A percentile compares a stretch with the other conserved stretches of the same genome.
phyloP scores from a whole-genome alignment of 2,329 filamentous ascomycete species.

The Acrodontium crateriforme region DNA sequence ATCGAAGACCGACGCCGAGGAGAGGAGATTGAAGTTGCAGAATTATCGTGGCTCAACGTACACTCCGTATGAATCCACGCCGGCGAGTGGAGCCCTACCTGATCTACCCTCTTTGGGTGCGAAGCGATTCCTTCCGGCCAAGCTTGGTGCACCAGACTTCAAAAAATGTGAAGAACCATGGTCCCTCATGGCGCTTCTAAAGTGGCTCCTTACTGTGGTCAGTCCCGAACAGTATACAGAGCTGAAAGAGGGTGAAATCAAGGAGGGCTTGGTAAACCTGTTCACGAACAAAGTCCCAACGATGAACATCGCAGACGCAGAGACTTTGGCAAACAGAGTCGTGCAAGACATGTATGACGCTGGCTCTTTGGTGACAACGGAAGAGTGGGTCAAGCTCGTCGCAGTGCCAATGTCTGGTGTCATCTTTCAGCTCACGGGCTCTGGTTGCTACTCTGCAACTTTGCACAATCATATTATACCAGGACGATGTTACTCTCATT shows the following conservation, averaged over 20 bases:
- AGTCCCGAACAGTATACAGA: conserved; percentile 67
- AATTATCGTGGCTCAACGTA: conserved; percentile 24
- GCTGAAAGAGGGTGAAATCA: conserved; percentile 68
- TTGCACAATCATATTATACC: conserved; percentile 55
- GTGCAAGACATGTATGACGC: conserved; percentile 67
- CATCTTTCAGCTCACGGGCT: conserved; percentile 80
- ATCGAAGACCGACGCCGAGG: conserved; percentile 87
- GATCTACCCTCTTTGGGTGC: conserved; percentile 21
- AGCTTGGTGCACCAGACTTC: conserved; percentile 68
- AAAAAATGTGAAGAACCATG: conserved; percentile 78
- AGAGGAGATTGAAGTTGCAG: conserved; percentile 39
- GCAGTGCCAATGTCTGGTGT: conserved; percentile 72
- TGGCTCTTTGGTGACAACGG: conserved; percentile 68
- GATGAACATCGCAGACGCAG: conserved; percentile 96
- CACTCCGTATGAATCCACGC: conserved; percentile 27
- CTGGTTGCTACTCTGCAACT: conserved; percentile 78
- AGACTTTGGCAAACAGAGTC: conserved; percentile 65
- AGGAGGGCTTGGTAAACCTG: conserved; percentile 73
- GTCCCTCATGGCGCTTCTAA: conserved; percentile 76
- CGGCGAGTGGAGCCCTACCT: conserved; percentile 15
- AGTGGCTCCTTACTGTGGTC: conserved; percentile 78
- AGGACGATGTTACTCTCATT: conserved; percentile 81
- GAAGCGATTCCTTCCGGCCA: conserved; percentile 72
- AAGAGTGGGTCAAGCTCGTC: conserved; percentile 96
- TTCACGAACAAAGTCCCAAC: conserved; percentile 94